phyloP scores from a whole-genome alignment of 495 filamentous ascomycete genomes.

The Lophiotrema nucula region DNA sequence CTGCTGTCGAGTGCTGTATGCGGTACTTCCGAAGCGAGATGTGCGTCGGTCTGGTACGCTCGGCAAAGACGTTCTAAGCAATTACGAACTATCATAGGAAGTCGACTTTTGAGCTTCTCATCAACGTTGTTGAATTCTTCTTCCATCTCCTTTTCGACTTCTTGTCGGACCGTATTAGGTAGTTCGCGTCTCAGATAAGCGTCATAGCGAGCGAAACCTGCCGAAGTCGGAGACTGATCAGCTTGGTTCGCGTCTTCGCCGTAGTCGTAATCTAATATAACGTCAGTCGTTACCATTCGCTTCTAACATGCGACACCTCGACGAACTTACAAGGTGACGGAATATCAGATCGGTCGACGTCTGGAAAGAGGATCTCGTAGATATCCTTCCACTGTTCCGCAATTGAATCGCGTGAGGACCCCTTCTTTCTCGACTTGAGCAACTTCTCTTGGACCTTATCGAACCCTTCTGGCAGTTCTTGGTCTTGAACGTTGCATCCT shows the following conservation, averaged over 20 bases:
- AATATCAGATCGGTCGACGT: background rate
- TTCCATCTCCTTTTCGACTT: background rate
- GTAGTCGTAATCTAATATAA: background rate
- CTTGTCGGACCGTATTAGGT: background rate
- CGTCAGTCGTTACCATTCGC: background rate
- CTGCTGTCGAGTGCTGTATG: background rate
- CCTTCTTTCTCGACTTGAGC: background rate
- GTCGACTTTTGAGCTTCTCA: background rate
- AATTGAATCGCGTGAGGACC: background rate
- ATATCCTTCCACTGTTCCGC: background rate
- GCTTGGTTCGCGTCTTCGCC: background rate
- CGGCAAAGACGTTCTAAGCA: background rate
- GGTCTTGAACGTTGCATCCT: background rate
- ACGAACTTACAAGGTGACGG: background rate
- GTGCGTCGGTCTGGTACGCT: background rate
- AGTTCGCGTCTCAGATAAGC: background rate
- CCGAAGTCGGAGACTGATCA: background rate
- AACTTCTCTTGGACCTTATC: background rate
- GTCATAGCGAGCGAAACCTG: background rate
- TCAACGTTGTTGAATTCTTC: background rate
- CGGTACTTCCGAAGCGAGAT: background rate
- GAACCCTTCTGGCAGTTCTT: background rate
- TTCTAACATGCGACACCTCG: background rate
- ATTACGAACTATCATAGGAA: background rate
- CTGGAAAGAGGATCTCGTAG: background rate